Conservation (phyloP, 1,284 basidiomycete genomes). For the Tremellales sp. region DNA sequence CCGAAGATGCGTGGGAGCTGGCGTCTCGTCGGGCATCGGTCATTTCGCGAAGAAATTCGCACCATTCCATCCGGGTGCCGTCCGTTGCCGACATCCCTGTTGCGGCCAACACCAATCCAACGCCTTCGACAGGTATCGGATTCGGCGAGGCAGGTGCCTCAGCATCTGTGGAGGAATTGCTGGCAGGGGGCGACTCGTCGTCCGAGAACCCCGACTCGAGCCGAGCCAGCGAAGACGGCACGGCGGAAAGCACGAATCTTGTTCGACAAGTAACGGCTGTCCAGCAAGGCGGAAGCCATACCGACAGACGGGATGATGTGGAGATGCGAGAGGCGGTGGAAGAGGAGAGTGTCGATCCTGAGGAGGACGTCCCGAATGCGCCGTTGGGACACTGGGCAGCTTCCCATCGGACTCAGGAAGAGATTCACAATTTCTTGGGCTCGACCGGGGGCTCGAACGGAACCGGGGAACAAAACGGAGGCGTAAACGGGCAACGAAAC, state of each 20-base stretch:
- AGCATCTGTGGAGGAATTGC: constrained; percentile 25
- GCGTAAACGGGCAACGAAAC: background rate
- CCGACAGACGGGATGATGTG: constrained; percentile 5
- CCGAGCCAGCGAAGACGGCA: constrained; percentile 13
- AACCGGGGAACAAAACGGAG: too few species aligned
- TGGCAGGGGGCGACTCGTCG: too few species aligned
- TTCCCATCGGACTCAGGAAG: too few species aligned
- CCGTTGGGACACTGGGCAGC: background rate
- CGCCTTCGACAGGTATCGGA: constrained; percentile 18
- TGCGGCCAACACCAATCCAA: background rate
- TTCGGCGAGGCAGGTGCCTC: constrained; percentile 11
- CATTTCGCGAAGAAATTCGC: constrained; percentile 39
- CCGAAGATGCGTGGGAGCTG: constrained; percentile 54
- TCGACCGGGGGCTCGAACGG: too few species aligned
- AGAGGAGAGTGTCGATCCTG: constrained; percentile 9
- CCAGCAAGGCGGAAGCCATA: background rate
- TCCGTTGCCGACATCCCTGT: constrained; percentile 2
- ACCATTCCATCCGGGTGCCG: constrained; percentile 32
- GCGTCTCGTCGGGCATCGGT: constrained; percentile 43
- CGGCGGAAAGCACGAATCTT: constrained; percentile 9
- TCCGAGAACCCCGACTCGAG: constrained; percentile 5
- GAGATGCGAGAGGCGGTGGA: constrained; percentile 12
- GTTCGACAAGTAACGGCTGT: constrained; percentile 23
- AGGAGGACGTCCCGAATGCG: background rate
- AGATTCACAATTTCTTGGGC: too few species aligned